Conservation (phyloP, 2,329 filamentous ascomycete genomes). For the Pyrenochaeta sp. region DNA sequence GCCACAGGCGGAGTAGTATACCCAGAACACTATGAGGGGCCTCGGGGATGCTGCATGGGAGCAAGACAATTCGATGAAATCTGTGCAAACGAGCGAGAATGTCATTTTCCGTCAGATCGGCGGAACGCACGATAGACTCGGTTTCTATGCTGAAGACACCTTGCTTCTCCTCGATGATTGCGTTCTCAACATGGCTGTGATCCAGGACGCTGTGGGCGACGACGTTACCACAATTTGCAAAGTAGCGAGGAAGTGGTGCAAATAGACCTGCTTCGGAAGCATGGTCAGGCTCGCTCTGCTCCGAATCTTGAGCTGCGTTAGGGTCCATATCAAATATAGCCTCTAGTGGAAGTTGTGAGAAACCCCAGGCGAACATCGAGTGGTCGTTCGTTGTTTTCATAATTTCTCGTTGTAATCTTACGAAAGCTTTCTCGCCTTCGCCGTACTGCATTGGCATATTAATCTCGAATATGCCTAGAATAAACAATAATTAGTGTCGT, state of each 20-base stretch:
- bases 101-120: not conserved
- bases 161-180: not conserved
- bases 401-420: slow-evolving; percentile 16
- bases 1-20: not conserved
- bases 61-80: not conserved
- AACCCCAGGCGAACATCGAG: slow-evolving; percentile 10
- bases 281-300: not conserved
- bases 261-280: not conserved
- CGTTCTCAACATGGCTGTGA: not conserved
- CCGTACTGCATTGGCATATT: slow-evolving; percentile 22
- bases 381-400: slow-evolving; percentile 3
- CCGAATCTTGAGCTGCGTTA: not conserved
- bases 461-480: slow-evolving; percentile 21
- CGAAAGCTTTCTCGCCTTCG: slow-evolving; percentile 18
- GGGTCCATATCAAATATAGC: not conserved
- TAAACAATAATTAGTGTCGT: too few species aligned
- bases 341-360: not conserved
- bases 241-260: not conserved
- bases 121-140: not conserved
- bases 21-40: not conserved
- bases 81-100: not conserved
- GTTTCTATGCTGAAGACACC: not conserved
- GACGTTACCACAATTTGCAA: not conserved
- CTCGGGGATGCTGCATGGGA: not conserved
- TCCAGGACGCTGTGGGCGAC: not conserved